These are phyloP conservation scores for Cladosporium austrohemisphaericum DNA, from an alignment of 2,329 filamentous ascomycete species.

Conservation along the genomic window DNA sequence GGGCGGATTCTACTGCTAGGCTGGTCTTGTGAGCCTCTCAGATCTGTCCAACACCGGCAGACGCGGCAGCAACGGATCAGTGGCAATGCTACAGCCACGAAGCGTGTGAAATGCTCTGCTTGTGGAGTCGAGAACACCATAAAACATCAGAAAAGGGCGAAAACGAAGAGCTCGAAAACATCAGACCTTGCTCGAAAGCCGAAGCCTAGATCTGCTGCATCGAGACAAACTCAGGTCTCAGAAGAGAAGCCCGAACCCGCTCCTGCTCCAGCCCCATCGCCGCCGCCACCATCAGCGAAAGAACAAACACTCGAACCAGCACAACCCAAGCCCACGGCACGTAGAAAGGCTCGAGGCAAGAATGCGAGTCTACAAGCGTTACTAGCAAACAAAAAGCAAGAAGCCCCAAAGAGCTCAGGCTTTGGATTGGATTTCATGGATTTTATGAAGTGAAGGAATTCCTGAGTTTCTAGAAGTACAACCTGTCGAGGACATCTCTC, in stretches of 20 bases:
- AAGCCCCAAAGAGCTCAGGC: conserved; percentile 7
- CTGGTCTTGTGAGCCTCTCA: conserved; percentile 3
- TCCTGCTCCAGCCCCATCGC: background rate
- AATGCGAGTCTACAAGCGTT: conserved; percentile 13
- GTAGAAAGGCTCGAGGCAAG: conserved; percentile 14
- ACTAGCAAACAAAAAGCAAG: conserved; percentile 6
- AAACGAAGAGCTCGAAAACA: background rate
- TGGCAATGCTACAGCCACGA: conserved; percentile 1
- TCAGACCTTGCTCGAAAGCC: background rate
- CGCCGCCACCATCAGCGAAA: background rate
- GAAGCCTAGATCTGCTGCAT: background rate
- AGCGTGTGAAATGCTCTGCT: conserved; percentile 11
- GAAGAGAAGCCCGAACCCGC: background rate
- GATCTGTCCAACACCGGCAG: conserved; percentile 2
- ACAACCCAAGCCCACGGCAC: background rate
- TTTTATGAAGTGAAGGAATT: conserved; percentile 13
- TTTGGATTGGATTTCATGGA: conserved; percentile 17
- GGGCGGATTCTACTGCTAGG: background rate
- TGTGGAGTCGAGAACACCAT: conserved; percentile 7
- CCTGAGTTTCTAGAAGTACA: too few relatives aligned
- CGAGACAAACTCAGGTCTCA: too few relatives aligned
- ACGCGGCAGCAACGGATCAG: conserved; percentile 9
- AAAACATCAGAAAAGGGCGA: background rate
- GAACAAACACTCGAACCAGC: background rate
- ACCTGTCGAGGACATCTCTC: too few relatives aligned